Evolutionary conservation across 164 flowering plant genomes (phyloP), one percentile per base, ranked within the genome.

Genomic region (Pachysandra terminalis): DNA sequence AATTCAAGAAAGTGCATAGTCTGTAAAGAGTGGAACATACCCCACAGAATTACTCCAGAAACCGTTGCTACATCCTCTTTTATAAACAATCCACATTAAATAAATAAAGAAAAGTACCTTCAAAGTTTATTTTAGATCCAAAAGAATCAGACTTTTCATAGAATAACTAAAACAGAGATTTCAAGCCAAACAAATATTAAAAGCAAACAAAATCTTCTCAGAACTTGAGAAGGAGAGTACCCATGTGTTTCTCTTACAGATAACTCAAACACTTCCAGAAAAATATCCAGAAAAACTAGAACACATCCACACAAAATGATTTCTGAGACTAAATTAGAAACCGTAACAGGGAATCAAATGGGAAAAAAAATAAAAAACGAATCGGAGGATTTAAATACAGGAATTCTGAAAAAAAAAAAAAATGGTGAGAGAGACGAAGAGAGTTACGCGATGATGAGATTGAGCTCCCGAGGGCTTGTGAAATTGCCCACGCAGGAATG

Each of bases 401-500:
- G 10, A 45, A 45, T n/a, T 45, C 51, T 10, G 51, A 45, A 15
- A 17, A 19, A 27, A 14, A n/a, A 17, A 37, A 1, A 4, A 14
- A 19, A 58, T 56, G 3, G 59, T 8, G 16, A 24, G 32, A 14
- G 37, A 27, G 35, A 27, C 26, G 14, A 13, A 56, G 14, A 56
- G 23, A 56, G 14, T 35, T 82, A 95, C 98, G 97, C 98, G 24
- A 92, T 74, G 63, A 95, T 91, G 78, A 95, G 97, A 69, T 95
- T 95, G 82, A 92, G 93, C 64, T 95, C 97, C 23, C 89, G 96
- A 41, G 97, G 92, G 61, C 87, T 71, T 69, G 97, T 95, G 91
- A 95, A 95, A 76, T 94, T 91, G 75, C 98, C 98, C 56, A 91
- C 97, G 73, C 97, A 94, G 0, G 98, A 94, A 79, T 94, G 95